Conservation (phyloP, 257 asterid genomes). For the Capsicum chinense region DNA sequence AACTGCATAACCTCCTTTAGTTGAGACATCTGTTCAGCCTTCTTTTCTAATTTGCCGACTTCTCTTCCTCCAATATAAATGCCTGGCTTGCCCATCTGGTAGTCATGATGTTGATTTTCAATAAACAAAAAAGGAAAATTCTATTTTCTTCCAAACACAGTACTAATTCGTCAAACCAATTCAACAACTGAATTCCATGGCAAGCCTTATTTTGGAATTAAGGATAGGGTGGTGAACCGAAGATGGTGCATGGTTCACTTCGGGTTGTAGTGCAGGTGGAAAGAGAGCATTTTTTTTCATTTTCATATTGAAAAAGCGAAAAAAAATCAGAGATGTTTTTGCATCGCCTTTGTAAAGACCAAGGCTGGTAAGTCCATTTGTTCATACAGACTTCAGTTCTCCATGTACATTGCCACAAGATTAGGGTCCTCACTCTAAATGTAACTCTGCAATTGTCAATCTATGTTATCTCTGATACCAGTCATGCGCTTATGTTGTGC, state of each 20-base stretch:
- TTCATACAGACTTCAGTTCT: background rate
- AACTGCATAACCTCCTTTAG: background rate
- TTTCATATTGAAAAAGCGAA: background rate
- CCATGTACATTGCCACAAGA: background rate
- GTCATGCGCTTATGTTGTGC: constrained; percentile 1
- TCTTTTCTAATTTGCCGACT: constrained; percentile 20
- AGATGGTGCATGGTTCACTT: constrained; percentile 20
- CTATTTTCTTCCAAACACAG: background rate
- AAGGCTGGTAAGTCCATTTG: background rate
- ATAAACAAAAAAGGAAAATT: background rate
- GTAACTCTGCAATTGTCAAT: background rate
- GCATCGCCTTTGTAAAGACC: background rate
- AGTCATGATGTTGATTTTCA: background rate
- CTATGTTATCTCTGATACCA: background rate
- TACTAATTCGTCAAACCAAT: background rate
- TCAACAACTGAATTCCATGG: background rate
- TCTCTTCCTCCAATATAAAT: background rate
- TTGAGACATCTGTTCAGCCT: background rate
- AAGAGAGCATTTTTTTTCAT: background rate
- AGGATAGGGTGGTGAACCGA: background rate
- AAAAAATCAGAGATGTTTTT: background rate
- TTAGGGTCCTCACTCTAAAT: background rate
- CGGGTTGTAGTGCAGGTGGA: background rate
- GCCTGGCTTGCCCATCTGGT: background rate
- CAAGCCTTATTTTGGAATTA: background rate